Evolutionary conservation across 441 rosid species (phyloP).

Genomic region (Flueggea neowawraea): DNA sequence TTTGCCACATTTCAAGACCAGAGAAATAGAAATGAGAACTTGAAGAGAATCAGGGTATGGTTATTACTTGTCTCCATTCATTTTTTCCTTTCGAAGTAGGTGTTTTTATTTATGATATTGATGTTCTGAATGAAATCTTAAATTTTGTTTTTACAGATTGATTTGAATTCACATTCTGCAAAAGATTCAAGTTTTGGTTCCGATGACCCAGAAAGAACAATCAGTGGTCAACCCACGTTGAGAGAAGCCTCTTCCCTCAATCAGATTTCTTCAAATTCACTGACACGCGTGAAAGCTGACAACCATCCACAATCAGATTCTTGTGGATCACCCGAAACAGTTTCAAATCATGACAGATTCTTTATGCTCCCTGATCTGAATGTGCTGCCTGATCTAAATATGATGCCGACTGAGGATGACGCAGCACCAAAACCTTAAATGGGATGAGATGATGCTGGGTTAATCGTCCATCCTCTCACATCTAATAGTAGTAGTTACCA

Average conservation of each 20-base stretch:
- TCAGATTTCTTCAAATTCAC: slow-evolving; percentile 5
- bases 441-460: slow-evolving; percentile 32
- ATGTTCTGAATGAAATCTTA: background rate
- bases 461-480: background rate
- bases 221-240: slow-evolving; percentile 6
- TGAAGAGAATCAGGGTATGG: slow-evolving; percentile 70
- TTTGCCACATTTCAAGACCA: slow-evolving; percentile 45
- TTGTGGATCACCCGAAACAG: slow-evolving; percentile 11
- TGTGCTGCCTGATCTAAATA: slow-evolving; percentile 65
- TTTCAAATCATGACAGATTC: slow-evolving; percentile 20
- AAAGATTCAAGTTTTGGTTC: slow-evolving; percentile 11
- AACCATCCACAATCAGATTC: slow-evolving; percentile 16
- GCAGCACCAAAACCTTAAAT: slow-evolving; percentile 19
- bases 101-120: background rate
- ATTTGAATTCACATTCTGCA: slow-evolving; percentile 27
- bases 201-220: slow-evolving; percentile 13
- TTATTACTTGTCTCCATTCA: background rate
- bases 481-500: background rate
- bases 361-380: slow-evolving; percentile 63
- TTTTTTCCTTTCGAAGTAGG: background rate
- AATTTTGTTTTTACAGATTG: slow-evolving; percentile 32
- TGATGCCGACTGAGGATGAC: slow-evolving; percentile 54
- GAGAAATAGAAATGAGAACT: slow-evolving; percentile 36
- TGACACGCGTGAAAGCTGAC: background rate
- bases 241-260: slow-evolving; percentile 17